Base-by-base conservation (phyloP, 352 stramenopile genomes). In the Phytopythium litorale region DNA sequence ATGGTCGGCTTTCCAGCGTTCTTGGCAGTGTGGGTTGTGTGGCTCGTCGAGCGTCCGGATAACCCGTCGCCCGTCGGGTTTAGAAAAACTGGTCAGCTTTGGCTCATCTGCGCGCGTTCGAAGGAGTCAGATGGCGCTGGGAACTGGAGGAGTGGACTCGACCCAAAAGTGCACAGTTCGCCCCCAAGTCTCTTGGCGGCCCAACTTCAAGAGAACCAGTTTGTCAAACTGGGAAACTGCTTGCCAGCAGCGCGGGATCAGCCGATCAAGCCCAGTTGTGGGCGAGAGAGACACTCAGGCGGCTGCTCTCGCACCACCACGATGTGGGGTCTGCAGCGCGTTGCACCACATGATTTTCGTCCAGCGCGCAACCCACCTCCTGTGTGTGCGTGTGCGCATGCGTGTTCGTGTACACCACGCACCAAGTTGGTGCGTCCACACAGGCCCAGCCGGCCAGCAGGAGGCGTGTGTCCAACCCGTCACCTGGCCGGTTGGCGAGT, bases 171-270 rank as follows among this genome's bases (percentile, higher is more conserved):
- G 42, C 42, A 49, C 42, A 49, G 42, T 49, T 49, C 42, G 42
- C 42, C 19, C 42, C 19, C 25, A 28, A 28, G 25, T 28, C 25
- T 28, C 25, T 28, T 28, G 25, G 9, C 11, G 25, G 9, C 11
- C 5, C 45, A 32, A 51, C 45, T 51, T 51, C 45, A 51, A 51
- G 21, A 51, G 45, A 51, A 51, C 7, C 45, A 32, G 45, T 51
- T 51, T 51, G 21, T 51, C 21, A 51, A 32, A 51, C 45, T n/a
- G 42, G 18, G 18, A 25, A 49, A 30, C 21, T 30, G n/a, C 45
- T 32, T 23, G 19, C 25, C 25, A 28, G 16, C 25, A 28, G 16
- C 16, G 5, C 13, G 15, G 40, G 19, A 46, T 42, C 40, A 46
- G 40, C 7, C 13, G 2, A 49, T 0, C 42, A 18, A 46, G 40